Base-by-base conservation (phyloP, 2,329 filamentous ascomycete genomes). In the Alternaria sp. region DNA sequence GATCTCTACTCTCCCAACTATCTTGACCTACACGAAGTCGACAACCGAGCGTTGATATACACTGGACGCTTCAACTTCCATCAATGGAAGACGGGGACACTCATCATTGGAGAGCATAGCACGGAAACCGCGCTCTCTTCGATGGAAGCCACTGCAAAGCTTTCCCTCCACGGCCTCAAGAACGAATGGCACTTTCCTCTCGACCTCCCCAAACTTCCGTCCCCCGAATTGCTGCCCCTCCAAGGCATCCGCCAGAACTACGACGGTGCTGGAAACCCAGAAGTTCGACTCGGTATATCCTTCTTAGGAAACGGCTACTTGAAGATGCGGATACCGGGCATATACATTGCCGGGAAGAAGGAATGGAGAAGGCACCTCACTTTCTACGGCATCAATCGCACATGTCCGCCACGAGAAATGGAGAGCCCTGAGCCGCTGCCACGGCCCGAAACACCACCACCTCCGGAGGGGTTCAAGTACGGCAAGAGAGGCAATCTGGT, bases 131-230 rank as follows among this genome's bases (percentile, higher is more conserved):
- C 4, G 6, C 46, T 28, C 11, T 30, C n/a, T 20, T 20, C n/a
- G 28, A 14, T 26, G 25, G 46, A 30, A 3, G 25, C 4, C 18
- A 50, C 6, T 9, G 46, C 25, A 26, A 12, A n/a, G 11, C 46
- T 50, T 18, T 50, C 25, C 0, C 25, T 28, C 1, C 0, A 0
- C n/a, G 25, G n/a, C 6, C 3, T 50, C 2, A 12, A 20, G 4
- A 30, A 50, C n/a, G 25, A 50, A 9, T 50, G 46, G 46, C 46
- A 50, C n/a, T 1, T 50, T 0, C n/a, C 46, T 4, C 25, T 50
- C 46, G 3, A 28, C 6, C 25, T 50, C 3, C 25, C 25, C 6
- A 28, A 30, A 50, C 1, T 4, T 15, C 4, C 46, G 0, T 30
- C n/a, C n/a, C n/a, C n/a, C n/a, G n/a, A n/a, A n/a, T n/a, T n/a